These are phyloP conservation scores for Ananas comosus DNA, from an alignment of 176 grass and related monocot genomes.

Conservation along the genomic window DNA sequence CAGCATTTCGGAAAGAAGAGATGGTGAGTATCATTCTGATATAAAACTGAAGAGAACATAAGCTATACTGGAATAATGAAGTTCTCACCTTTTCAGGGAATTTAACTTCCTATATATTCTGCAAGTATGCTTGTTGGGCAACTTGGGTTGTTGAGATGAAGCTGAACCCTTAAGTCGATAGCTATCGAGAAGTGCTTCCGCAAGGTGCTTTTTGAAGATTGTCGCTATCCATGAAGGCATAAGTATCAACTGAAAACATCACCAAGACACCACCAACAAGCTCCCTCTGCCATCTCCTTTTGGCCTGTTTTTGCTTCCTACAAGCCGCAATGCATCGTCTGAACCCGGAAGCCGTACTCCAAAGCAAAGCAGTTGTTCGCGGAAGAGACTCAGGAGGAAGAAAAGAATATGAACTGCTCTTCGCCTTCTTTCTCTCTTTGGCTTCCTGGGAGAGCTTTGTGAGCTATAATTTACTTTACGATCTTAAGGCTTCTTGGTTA, in stretches of 20 bases:
- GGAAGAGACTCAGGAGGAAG: constrained; percentile 43
- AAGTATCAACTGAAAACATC: neutral
- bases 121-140: too few species aligned
- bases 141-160: too few species aligned
- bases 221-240: neutral
- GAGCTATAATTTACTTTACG: constrained; percentile 1
- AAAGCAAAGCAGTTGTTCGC: constrained; percentile 49
- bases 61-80: neutral
- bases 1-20: neutral
- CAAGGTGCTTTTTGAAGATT: too few species aligned
- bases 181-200: too few species aligned
- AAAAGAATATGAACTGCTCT: constrained; percentile 45
- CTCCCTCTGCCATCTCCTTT: neutral
- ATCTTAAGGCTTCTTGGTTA: neutral
- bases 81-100: constrained; percentile 11
- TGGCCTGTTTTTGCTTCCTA: constrained; percentile 2
- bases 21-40: neutral
- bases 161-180: too few species aligned
- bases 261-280: neutral
- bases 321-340: constrained; percentile 3
- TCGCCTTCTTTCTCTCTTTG: constrained; percentile 21
- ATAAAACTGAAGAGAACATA: neutral
- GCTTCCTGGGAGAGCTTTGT: constrained; percentile 22
- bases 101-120: neutral
- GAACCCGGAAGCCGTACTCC: constrained; percentile 27